phyloP scores from a whole-genome alignment of 441 rosid genomes.

The Mallotus repandus region DNA sequence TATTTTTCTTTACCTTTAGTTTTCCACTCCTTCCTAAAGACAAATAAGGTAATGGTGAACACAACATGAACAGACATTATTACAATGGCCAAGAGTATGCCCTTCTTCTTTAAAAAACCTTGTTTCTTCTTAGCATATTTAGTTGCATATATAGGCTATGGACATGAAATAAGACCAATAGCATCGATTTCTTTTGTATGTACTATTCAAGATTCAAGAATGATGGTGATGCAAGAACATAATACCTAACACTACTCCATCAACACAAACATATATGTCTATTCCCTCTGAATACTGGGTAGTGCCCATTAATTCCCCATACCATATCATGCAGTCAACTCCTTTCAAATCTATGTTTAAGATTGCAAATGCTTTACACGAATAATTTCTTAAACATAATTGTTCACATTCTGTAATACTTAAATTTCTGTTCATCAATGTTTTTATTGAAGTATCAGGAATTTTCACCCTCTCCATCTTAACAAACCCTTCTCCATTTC shows the following conservation, averaged over 20 bases:
- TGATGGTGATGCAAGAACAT: not conserved
- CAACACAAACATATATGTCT: slow-evolving; percentile 20
- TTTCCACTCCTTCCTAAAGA: not conserved
- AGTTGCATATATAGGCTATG: not conserved
- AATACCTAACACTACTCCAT: slow-evolving; percentile 18
- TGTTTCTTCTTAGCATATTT: not conserved
- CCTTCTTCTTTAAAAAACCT: slow-evolving; percentile 3
- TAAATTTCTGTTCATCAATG: slow-evolving; percentile 3
- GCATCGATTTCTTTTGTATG: not conserved
- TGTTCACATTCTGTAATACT: slow-evolving; percentile 17
- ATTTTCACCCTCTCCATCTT: slow-evolving; percentile 21
- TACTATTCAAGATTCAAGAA: not conserved
- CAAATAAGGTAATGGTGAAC: not conserved
- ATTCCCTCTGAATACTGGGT: not conserved
- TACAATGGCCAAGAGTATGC: not conserved
- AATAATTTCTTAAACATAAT: slow-evolving; percentile 27
- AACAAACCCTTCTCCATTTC: slow-evolving; percentile 25
- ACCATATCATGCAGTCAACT: slow-evolving; percentile 25
- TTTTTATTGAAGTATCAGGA: slow-evolving; percentile 24
- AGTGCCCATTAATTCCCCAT: slow-evolving; percentile 23
- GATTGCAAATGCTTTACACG: slow-evolving; percentile 22
- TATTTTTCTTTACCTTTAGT: slow-evolving; percentile 3
- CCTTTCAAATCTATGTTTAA: slow-evolving; percentile 2
- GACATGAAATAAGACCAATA: not conserved
- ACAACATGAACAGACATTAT: not conserved